These are phyloP conservation scores for Phlebopus sp. DNA, from an alignment of 1,284 basidiomycete genomes.

Conservation along the genomic window DNA sequence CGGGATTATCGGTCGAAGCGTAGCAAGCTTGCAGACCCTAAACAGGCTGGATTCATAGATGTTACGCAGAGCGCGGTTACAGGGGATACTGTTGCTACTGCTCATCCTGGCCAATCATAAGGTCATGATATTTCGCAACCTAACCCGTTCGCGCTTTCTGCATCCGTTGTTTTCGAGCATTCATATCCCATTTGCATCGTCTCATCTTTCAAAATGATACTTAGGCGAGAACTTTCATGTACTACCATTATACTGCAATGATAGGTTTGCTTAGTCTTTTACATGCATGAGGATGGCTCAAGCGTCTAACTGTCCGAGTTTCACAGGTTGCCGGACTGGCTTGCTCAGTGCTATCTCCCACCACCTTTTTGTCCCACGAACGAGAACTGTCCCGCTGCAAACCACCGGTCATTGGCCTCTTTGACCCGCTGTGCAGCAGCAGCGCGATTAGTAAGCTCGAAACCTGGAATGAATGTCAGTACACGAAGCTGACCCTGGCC, in stretches of 20 bases:
- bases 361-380: constrained; percentile 71
- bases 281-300: no score
- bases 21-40: constrained; percentile 47
- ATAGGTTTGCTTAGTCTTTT: constrained; percentile 1
- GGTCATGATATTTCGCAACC: constrained; percentile 1
- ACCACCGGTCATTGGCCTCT: constrained; percentile 93
- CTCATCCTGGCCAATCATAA: constrained; percentile 47
- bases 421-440: constrained; percentile 79
- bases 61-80: constrained; percentile 69
- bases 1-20: constrained; percentile 88
- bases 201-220: constrained; percentile 12
- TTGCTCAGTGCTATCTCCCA: constrained; percentile 14
- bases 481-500: constrained; percentile 1
- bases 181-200: constrained; percentile 15
- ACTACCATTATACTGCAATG: constrained; percentile 11
- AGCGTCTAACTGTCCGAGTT: no score
- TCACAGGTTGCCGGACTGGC: neutral
- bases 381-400: constrained; percentile 81
- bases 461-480: constrained; percentile 45
- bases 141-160: constrained; percentile 2
- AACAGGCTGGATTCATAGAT: constrained; percentile 69
- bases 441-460: constrained; percentile 86
- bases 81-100: constrained; percentile 64
- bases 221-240: constrained; percentile 13
- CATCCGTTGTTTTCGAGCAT: constrained; percentile 1